A percentile compares a stretch with the other conserved stretches of the same genome.
These are phyloP conservation scores for Apodospora peruviana DNA, from an alignment of 495 filamentous ascomycete genomes.

Conservation along the genomic window DNA sequence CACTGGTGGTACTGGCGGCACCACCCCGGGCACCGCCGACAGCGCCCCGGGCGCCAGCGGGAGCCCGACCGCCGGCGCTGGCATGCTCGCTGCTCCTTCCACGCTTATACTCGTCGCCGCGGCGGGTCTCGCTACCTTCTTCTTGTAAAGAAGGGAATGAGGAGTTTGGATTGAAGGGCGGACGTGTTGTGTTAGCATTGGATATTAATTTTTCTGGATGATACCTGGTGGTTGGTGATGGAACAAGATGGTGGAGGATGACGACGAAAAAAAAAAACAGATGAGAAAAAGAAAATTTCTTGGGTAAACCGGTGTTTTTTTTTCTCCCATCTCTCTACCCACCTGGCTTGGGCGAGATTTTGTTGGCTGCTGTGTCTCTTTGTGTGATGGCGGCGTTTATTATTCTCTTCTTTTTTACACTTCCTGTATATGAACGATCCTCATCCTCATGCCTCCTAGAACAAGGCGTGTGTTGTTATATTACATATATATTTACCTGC, in stretches of 20 bases:
- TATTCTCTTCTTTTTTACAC: slow-evolving; percentile 1
- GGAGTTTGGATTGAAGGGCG: slow-evolving; percentile 7
- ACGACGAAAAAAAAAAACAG: background rate
- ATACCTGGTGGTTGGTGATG: background rate
- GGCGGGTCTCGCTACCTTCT: slow-evolving; percentile 26
- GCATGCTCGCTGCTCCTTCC: slow-evolving; percentile 14
- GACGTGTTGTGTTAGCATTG: background rate
- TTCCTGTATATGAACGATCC: slow-evolving; percentile 10
- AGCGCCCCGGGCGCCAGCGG: slow-evolving; percentile 3
- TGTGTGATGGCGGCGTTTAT: slow-evolving; percentile 4
- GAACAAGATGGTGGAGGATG: background rate
- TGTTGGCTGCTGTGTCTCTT: no score
- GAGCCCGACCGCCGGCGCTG: slow-evolving; percentile 14
- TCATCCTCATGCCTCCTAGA: no score
- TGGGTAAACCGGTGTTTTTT: no score
- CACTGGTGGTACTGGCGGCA: slow-evolving; percentile 19
- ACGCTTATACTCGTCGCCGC: slow-evolving; percentile 18
- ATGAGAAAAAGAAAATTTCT: background rate
- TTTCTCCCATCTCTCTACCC: no score
- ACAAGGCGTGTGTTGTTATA: slow-evolving; percentile 10
- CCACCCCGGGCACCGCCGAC: slow-evolving; percentile 7
- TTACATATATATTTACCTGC: slow-evolving; percentile 14
- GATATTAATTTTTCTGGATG: background rate
- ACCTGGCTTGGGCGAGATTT: no score
- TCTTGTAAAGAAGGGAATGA: slow-evolving; percentile 25